phyloP scores from a whole-genome alignment of 441 rosid genomes.

The Adansonia gregorii region DNA sequence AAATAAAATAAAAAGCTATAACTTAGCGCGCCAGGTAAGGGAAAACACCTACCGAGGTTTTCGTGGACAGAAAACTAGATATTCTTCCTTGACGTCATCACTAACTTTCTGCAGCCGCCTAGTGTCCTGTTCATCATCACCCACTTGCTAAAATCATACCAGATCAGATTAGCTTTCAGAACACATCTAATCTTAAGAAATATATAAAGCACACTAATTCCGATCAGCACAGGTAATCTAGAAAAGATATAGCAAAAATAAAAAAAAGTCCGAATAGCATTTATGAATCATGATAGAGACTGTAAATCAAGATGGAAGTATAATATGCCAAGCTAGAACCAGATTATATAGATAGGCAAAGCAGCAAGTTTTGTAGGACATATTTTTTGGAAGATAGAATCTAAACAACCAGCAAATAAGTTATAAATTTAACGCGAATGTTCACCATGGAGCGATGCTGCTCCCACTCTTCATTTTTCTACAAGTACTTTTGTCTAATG shows the following conservation, averaged over 20 bases:
- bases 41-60: conserved; percentile 58
- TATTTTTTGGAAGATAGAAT: neutral
- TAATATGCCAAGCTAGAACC: neutral
- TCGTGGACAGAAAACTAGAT: conserved; percentile 70
- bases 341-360: neutral
- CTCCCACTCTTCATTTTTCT: too few relatives aligned
- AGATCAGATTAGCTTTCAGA: conserved; percentile 24
- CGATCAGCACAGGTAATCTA: neutral
- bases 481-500: too few relatives aligned
- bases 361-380: neutral
- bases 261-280: neutral
- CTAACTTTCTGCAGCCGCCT: conserved; percentile 88
- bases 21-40: conserved; percentile 14
- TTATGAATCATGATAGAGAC: neutral
- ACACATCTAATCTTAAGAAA: conserved; percentile 19
- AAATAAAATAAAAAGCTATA: neutral
- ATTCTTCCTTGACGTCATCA: conserved; percentile 87
- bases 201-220: conserved; percentile 2
- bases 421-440: neutral
- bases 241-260: conserved; percentile 8
- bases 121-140: conserved; percentile 96
- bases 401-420: neutral
- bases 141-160: conserved; percentile 81
- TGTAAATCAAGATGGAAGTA: neutral
- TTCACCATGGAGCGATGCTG: neutral